phyloP scores from a whole-genome alignment of 148 eudicot genomes.

The Amaranthus hypochondriacus region DNA sequence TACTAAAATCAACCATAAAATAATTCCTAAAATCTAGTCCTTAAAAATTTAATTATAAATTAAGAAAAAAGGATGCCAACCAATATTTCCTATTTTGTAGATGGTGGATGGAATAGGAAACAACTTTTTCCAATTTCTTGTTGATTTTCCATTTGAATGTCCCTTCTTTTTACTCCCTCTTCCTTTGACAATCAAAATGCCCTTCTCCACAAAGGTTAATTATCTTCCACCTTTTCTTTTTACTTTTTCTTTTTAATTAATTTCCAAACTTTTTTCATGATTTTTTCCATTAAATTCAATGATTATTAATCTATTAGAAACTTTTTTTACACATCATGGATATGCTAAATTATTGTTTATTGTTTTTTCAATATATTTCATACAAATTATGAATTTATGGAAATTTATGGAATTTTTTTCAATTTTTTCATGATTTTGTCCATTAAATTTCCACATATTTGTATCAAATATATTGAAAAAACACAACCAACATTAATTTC shows the following conservation, averaged over 20 bases:
- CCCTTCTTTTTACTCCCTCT: conserved; percentile 25
- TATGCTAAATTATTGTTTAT: too few relatives aligned
- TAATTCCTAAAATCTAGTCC: conserved; percentile 1
- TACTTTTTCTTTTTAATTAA: neutral
- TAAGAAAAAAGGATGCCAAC: conserved; percentile 19
- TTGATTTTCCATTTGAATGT: conserved; percentile 31
- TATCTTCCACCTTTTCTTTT: neutral
- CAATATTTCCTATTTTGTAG: conserved; percentile 34
- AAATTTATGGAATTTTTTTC: too few relatives aligned
- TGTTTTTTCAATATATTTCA: neutral
- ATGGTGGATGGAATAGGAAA: conserved; percentile 41
- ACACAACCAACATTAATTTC: too few relatives aligned
- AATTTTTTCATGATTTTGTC: too few relatives aligned
- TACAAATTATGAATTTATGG: too few relatives aligned
- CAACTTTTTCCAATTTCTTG: conserved; percentile 19
- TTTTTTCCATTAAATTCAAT: too few relatives aligned
- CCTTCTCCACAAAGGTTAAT: conserved; percentile 30
- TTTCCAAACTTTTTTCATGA: neutral
- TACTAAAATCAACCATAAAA: neutral
- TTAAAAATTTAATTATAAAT: neutral
- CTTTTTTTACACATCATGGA: too few relatives aligned
- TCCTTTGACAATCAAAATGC: conserved; percentile 36
- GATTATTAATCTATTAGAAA: too few relatives aligned
- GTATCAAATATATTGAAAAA: too few relatives aligned
- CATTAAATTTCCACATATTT: too few relatives aligned